phyloP scores from a whole-genome alignment of 257 asterid species.

The Sherardia arvensis region DNA sequence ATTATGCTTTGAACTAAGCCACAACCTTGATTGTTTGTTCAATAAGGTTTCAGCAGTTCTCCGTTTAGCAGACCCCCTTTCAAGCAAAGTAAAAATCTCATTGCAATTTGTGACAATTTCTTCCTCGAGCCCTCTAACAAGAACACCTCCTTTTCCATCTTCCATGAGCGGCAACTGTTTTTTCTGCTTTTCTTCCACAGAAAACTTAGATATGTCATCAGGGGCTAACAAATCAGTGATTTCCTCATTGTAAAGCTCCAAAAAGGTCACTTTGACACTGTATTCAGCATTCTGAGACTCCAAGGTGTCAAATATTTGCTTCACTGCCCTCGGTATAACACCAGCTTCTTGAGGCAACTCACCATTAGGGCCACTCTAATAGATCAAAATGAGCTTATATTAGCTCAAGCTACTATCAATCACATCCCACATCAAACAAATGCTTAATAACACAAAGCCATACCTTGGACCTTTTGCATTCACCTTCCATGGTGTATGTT shows the following conservation, averaged over 20 bases:
- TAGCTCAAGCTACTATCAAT: not conserved
- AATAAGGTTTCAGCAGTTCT: conserved; percentile 81
- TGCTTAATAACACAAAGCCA: not conserved
- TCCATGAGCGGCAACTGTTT: conserved; percentile 80
- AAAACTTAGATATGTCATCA: conserved; percentile 56
- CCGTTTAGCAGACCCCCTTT: conserved; percentile 80
- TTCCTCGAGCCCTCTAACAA: conserved; percentile 83
- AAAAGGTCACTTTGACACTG: conserved; percentile 77
- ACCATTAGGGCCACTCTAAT: conserved; percentile 59
- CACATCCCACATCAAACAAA: not conserved
- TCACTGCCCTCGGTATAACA: conserved; percentile 73
- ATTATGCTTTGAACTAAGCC: not conserved
- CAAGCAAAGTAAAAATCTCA: conserved; percentile 69
- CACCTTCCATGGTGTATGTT: conserved; percentile 91
- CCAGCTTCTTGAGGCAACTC: conserved; percentile 83
- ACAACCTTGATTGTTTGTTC: conserved; percentile 81
- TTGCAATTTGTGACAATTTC: conserved; percentile 70
- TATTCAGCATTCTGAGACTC: conserved; percentile 83
- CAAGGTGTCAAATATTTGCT: conserved; percentile 73
- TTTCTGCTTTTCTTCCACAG: conserved; percentile 69
- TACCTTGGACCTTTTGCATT: conserved; percentile 79
- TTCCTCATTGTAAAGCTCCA: conserved; percentile 86
- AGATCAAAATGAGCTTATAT: conserved; percentile 2
- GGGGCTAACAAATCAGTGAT: conserved; percentile 79
- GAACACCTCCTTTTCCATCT: conserved; percentile 91